Conservation (phyloP, 2,329 filamentous ascomycete genomes). For the Neofusicoccum ribis region DNA sequence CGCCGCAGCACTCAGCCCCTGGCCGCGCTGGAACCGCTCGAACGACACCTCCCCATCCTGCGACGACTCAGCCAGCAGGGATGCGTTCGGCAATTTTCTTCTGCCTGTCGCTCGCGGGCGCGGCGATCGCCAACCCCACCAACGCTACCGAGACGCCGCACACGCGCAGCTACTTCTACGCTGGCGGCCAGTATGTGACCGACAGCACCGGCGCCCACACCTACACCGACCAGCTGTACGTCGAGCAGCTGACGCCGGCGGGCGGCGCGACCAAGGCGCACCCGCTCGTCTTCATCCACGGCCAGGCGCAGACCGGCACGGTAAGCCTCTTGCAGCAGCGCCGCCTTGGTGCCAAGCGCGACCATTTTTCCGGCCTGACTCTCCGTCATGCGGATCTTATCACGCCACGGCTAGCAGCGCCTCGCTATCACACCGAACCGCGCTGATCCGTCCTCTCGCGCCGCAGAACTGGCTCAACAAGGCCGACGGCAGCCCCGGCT, state of each 20-base stretch:
- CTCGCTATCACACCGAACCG: neutral
- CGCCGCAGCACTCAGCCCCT: too few relatives aligned
- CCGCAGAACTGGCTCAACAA: slow-evolving; percentile 42
- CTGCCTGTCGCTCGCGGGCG: neutral
- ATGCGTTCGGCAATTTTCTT: slow-evolving; percentile 3
- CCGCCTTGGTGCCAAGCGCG: neutral
- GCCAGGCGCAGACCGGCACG: slow-evolving; percentile 9
- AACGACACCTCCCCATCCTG: neutral
- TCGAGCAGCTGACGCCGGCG: slow-evolving; percentile 29
- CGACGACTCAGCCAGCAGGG: neutral
- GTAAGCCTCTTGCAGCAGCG: neutral
- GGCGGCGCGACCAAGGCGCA: slow-evolving; percentile 11
- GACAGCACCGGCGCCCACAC: neutral
- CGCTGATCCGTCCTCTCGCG: neutral
- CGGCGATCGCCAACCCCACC: neutral
- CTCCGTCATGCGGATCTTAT: neutral
- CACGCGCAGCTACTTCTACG: slow-evolving; percentile 28
- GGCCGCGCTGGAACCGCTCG: too few relatives aligned
- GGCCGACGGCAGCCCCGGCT: slow-evolving; percentile 50
- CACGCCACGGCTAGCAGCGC: neutral
- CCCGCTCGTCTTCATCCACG: slow-evolving; percentile 11
- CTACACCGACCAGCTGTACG: slow-evolving; percentile 28
- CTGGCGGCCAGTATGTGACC: slow-evolving; percentile 27
- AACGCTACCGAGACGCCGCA: slow-evolving; percentile 8
- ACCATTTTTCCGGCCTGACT: neutral